Evolutionary conservation across 1,284 basidiomycete genomes (phyloP).

Genomic region (Trichosporon sp.): DNA sequence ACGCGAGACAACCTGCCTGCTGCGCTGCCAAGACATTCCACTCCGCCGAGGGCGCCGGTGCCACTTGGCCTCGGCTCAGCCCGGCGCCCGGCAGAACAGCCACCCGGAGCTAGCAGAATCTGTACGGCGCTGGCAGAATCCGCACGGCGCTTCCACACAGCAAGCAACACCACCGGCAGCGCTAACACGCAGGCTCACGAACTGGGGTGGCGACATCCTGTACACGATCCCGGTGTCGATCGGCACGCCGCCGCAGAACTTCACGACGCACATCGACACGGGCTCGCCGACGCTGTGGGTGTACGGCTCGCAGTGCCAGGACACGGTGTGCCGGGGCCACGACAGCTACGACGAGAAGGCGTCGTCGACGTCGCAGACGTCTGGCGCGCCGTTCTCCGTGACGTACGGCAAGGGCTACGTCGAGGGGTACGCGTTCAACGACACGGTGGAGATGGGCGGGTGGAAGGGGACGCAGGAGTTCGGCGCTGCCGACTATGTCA

Average conservation of each 20-base stretch:
- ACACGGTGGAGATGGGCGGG: conserved; percentile 73
- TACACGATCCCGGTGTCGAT: conserved; percentile 43
- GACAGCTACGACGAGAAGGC: conserved; percentile 30
- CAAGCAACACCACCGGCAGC: not conserved
- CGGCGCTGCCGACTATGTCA: conserved; percentile 46
- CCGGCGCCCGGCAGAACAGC: too few species aligned
- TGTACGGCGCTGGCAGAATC: too few species aligned
- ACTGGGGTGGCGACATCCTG: conserved; percentile 8
- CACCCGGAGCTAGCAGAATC: too few species aligned
- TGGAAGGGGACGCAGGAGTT: conserved; percentile 65
- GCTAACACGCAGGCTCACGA: conserved; percentile 12
- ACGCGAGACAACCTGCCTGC: too few species aligned
- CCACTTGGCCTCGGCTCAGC: too few species aligned
- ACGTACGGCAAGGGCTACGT: conserved; percentile 78
- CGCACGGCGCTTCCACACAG: too few species aligned
- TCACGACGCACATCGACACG: conserved; percentile 54
- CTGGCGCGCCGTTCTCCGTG: conserved; percentile 52
- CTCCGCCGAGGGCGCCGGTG: too few species aligned
- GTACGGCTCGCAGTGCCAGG: conserved; percentile 24
- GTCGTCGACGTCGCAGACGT: conserved; percentile 34
- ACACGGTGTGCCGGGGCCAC: conserved; percentile 31
- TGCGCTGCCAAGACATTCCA: too few species aligned
- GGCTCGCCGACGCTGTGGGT: conserved; percentile 52
- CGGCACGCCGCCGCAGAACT: conserved; percentile 51
- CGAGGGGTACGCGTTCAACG: conserved; percentile 62